Base-by-base conservation (phyloP, 345 rosid genomes). In the Salix brachista region DNA sequence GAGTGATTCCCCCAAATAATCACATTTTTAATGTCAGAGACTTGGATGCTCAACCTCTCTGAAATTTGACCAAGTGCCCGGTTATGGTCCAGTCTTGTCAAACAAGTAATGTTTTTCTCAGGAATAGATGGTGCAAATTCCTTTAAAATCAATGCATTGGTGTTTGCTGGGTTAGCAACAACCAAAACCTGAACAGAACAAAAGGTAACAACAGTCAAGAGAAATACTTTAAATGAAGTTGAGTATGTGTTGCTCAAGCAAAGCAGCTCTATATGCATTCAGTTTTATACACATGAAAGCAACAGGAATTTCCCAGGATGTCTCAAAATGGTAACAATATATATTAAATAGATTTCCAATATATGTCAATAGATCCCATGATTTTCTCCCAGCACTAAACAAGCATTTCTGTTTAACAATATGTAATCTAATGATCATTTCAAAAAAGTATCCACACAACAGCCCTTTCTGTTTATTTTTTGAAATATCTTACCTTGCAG, bases 1-100 rank as follows among this genome's bases (percentile, higher is more conserved):
- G 99, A 96, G 82, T 96, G 99, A 86, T 96, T 96, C 46, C 99
- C 99, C 99, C 99, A 96, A 64, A 96, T 96, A 30, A 96, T 92
- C 70, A 83, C 97, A 72, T 96, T 96, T 85, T 96, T 96, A 73
- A 96, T 98, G 83, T 92, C 95, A 84, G 85, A 92, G 1, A 96
- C 99, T 67, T 88, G 97, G 41, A 96, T 90, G 67, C 84, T 93
- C 79, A 96, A 80, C 78, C 86, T 93, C 91, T 96, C 99, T 1
- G 98, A 91, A 81, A 96, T 84, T 84, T 96, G 98, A 72, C 99
- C 99, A 85, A 96, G 82, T 8, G 98, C 99, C 97, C 99, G 90
- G 88, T 96, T 96, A 82, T 96, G 99, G 83, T 96, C 98, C 79
- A 96, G 82, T 80, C 99, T 90, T 37, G 99, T 96, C 90, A 96